Base-by-base conservation (phyloP, 805 yeast species). In the Candida arabinofermentans region DNA sequence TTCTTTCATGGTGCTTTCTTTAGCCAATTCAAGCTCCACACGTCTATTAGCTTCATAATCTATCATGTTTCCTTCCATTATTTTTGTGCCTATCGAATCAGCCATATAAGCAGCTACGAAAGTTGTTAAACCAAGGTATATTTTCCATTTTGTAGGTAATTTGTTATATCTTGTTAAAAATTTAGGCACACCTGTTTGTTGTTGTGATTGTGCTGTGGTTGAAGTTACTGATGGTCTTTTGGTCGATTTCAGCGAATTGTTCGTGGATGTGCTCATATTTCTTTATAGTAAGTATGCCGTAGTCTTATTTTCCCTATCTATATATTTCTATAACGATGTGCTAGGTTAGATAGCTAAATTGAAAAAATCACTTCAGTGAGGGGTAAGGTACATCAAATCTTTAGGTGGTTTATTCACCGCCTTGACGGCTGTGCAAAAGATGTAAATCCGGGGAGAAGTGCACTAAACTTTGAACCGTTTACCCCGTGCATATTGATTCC, bases 11-110 rank as follows among this genome's bases (percentile, higher is more conserved):
- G 32, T n/a, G 22, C 37, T 35, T 17, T 24, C 34, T 23, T 47
- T 46, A 31, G 40, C 44, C 34, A 61, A 36, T 37, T 62, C 63
- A 4, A 49, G 24, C 12, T 59, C 59, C 18, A 56, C 64, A 14
- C 64, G 44, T 37, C 65, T 42, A 17, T 54, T 43, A 6, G 66
- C 66, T 47, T 61, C 66, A 14, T 50, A 47, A 14, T 61, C 65
- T 33, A 61, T 48, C 62, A 57, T 59, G 24, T 51, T 53, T 24
- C 53, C 51, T 33, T 63, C 61, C 50, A 58, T 54, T 8, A 63
- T 50, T 26, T 45, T 50, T 5, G 46, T 46, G 39, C 62, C 44
- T 6, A 63, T 24, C 5, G 59, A 53, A 42, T 62, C 66, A 1
- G 65, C 66, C 2, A 62, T 16, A 37, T 40, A 55, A 2, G 65